These are phyloP conservation scores for Alnus rubra DNA, from an alignment of 306 rosid species.

Conservation along the genomic window DNA sequence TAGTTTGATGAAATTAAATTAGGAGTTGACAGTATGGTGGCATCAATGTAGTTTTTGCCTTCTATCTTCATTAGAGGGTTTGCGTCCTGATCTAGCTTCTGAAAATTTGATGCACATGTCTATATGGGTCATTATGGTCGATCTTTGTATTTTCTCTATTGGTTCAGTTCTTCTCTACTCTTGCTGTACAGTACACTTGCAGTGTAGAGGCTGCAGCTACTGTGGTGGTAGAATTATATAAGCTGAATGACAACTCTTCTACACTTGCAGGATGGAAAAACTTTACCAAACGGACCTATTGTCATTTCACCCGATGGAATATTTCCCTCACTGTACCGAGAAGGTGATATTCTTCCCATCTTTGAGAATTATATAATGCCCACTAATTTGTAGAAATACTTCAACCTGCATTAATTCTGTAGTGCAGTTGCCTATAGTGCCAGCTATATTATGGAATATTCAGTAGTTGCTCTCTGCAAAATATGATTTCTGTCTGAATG, in stretches of 20 bases:
- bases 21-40: not conserved
- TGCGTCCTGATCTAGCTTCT: slow-evolving; percentile 17
- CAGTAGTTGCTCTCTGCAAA: not conserved
- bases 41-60: not conserved
- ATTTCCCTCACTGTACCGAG: slow-evolving; percentile 88
- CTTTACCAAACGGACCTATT: slow-evolving; percentile 87
- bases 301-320: slow-evolving; percentile 99
- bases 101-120: not conserved
- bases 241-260: slow-evolving; percentile 22
- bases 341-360: slow-evolving; percentile 53
- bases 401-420: no score
- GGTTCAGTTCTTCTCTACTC: not conserved
- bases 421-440: slow-evolving; percentile 8
- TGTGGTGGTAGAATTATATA: slow-evolving; percentile 18
- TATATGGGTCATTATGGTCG: not conserved
- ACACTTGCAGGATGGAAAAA: slow-evolving; percentile 78
- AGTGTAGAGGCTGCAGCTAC: slow-evolving; percentile 8
- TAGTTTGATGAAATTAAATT: slow-evolving; percentile 8
- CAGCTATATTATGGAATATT: not conserved
- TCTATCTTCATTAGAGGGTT: slow-evolving; percentile 13
- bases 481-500: not conserved
- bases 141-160: not conserved
- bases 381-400: not conserved
- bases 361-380: not conserved
- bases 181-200: not conserved